Base-by-base conservation (phyloP, 2,329 filamentous ascomycete species). In the Diaporthe vexans region DNA sequence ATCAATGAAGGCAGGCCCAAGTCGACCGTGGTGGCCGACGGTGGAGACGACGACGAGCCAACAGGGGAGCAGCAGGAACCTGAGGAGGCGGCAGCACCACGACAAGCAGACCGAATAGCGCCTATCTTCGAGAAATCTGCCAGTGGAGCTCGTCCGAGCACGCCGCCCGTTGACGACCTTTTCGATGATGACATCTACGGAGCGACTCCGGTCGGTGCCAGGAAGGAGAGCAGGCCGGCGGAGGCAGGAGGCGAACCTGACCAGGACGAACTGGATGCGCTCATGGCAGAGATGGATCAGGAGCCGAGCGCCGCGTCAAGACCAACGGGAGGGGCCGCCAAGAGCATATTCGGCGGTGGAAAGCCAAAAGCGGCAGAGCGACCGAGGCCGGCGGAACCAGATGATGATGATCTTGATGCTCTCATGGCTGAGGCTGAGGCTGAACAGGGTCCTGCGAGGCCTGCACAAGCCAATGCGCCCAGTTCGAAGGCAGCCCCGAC, bases 1-100 rank as follows among this genome's bases (percentile, higher is more conserved):
- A 96, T 98, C 77, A 90, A 96, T 73, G 94, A 97, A 81, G 87
- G 89, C 11, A 93, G 90, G 77, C 90, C 91, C 0, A 89, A 84
- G 61, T 77, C 58, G 73, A 71, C 76, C 0, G 78, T 80, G 2
- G 79, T 78, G 17, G 81, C 81, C 0, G 81, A 84, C 3, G 78
- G 79, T 1, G 81, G 82, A 3, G 81, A 83, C 3, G 78, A 29
- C 76, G 80, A 76, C 78, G 81, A 43, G 78, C 29, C n/a, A 19
- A 80, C 46, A 37, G 59, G 24, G 4, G 52, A 51, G 15, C 51
- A 61, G 13, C 71, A 65, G 61, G 52, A 68, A 21, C 13, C 37
- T 3, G 57, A 52, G 26, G 78, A 78, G 46, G 77, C 78, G 0
- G 74, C 75, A 54, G 76, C 73, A 54, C 75, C 77, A 72, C 79